Conservation (phyloP, 345 rosid genomes). For the Aquilaria yunnanensis region DNA sequence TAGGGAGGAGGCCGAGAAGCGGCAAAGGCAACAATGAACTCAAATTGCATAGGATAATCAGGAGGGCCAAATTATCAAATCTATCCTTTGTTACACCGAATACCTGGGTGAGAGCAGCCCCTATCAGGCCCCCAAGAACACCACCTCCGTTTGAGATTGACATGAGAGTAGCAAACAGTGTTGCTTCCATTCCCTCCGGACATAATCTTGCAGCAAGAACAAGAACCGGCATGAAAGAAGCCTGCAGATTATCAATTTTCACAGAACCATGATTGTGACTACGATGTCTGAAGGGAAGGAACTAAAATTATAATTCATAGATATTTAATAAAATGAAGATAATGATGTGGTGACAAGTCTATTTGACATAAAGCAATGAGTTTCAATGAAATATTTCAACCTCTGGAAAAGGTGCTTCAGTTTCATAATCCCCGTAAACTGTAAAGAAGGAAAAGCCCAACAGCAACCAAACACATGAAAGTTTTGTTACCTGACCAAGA, state of each 20-base stretch:
- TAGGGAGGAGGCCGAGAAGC: slow-evolving; percentile 75
- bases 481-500: slow-evolving; percentile 65
- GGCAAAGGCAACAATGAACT: slow-evolving; percentile 95
- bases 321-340: too few species aligned
- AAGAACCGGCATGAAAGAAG: slow-evolving; percentile 96
- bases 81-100: slow-evolving; percentile 81
- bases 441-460: too few species aligned
- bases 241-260: slow-evolving; percentile 32
- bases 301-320: too few species aligned
- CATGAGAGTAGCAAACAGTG: slow-evolving; percentile 94
- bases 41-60: slow-evolving; percentile 86
- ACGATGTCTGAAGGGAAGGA: too few species aligned
- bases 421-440: too few species aligned
- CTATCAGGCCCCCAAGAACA: slow-evolving; percentile 83
- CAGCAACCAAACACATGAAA: neutral
- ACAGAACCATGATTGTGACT: too few species aligned
- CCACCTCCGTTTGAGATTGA: slow-evolving; percentile 91
- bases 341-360: too few species aligned
- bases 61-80: slow-evolving; percentile 54
- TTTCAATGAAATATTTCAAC: too few species aligned
- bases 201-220: slow-evolving; percentile 88
- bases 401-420: too few species aligned
- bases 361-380: too few species aligned
- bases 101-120: slow-evolving; percentile 77
- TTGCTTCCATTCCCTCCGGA: slow-evolving; percentile 99